These are phyloP conservation scores for Knoxia roxburghii DNA, from an alignment of 257 asterid genomes.

Conservation along the genomic window DNA sequence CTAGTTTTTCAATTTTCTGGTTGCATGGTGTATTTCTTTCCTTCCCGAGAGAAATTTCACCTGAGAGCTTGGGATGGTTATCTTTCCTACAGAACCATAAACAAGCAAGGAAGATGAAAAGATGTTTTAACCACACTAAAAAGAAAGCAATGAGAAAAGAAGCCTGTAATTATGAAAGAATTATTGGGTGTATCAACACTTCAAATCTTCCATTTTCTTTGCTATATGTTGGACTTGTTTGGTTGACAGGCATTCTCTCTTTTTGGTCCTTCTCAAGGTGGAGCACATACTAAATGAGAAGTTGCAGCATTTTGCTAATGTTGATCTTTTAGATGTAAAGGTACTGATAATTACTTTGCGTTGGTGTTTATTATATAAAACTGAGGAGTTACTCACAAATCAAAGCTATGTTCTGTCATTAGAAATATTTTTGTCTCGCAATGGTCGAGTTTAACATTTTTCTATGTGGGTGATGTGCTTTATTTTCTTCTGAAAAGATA, in stretches of 20 bases:
- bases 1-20: neutral
- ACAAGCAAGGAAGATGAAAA: neutral
- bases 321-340: slow-evolving; percentile 88
- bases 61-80: neutral
- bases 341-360: slow-evolving; percentile 34
- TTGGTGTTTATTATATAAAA: neutral
- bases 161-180: neutral
- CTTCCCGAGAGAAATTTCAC: neutral
- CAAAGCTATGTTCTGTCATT: neutral
- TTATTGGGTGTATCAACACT: neutral
- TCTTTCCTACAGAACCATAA: neutral
- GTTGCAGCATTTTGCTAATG: slow-evolving; percentile 56
- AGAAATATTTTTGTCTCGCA: neutral
- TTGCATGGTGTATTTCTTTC: neutral
- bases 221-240: neutral
- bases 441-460: neutral
- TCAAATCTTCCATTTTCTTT: neutral
- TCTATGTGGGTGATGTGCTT: neutral
- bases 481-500: neutral
- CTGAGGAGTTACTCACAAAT: neutral
- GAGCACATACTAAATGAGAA: slow-evolving; percentile 64
- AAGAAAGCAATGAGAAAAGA: neutral
- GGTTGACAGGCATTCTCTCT: slow-evolving; percentile 8
- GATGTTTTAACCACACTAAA: neutral
- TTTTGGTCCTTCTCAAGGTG: slow-evolving; percentile 38